phyloP scores from a whole-genome alignment of 2,329 filamentous ascomycete genomes.

The Bertia moriformis region DNA sequence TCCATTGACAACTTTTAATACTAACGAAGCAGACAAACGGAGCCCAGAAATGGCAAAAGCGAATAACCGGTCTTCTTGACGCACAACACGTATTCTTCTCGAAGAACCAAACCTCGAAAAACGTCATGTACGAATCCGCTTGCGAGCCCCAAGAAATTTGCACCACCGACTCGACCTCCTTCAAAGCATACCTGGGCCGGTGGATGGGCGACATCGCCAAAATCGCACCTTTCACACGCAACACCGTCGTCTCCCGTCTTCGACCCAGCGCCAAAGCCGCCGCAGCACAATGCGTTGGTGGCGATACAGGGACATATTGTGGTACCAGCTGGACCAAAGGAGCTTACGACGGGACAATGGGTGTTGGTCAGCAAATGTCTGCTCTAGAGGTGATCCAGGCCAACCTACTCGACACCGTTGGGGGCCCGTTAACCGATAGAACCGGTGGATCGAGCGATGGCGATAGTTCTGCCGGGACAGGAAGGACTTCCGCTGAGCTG shows the following conservation, averaged over 20 bases:
- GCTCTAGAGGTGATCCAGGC: slow-evolving; percentile 48
- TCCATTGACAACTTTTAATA: slow-evolving; percentile 3
- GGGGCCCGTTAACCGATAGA: background rate
- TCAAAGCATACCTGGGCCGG: slow-evolving; percentile 54
- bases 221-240: slow-evolving; percentile 36
- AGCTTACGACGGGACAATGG: slow-evolving; percentile 35
- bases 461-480: background rate
- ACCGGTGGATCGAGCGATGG: background rate
- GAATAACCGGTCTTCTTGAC: slow-evolving; percentile 30
- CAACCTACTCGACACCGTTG: background rate
- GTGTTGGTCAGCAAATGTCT: slow-evolving; percentile 50
- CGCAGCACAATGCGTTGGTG: slow-evolving; percentile 39
- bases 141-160: slow-evolving; percentile 45
- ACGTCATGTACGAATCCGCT: slow-evolving; percentile 50
- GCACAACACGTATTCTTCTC: slow-evolving; percentile 33
- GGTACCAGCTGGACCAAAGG: slow-evolving; percentile 49
- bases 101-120: slow-evolving; percentile 31
- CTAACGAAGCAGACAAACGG: slow-evolving; percentile 16
- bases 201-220: slow-evolving; percentile 45
- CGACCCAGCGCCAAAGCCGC: slow-evolving; percentile 37
- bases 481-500: background rate
- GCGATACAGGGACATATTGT: slow-evolving; percentile 33
- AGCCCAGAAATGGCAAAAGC: slow-evolving; percentile 25
- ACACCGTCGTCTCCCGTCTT: slow-evolving; percentile 31
- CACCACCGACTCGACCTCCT: slow-evolving; percentile 48